These are phyloP conservation scores for Colletotrichum karsti DNA, from an alignment of 2,329 filamentous ascomycete genomes.

Conservation along the genomic window DNA sequence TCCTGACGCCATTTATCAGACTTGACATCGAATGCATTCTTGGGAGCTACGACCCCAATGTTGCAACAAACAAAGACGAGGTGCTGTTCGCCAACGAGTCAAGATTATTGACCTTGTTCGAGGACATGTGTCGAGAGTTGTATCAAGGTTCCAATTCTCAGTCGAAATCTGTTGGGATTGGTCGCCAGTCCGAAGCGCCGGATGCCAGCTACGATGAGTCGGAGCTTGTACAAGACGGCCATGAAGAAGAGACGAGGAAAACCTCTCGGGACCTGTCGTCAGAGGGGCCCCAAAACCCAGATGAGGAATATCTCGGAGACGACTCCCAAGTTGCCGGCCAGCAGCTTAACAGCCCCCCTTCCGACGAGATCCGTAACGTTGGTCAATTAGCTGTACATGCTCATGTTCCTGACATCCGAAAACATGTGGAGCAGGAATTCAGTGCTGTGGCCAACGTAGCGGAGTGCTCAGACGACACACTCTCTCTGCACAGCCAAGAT, in stretches of 20 bases:
- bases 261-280: too few relatives aligned
- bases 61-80: slow-evolving; percentile 77
- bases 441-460: not conserved
- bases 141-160: slow-evolving; percentile 38
- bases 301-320: too few relatives aligned
- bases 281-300: too few relatives aligned
- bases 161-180: too few relatives aligned
- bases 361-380: too few relatives aligned
- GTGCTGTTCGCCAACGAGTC: slow-evolving; percentile 71
- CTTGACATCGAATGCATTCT: slow-evolving; percentile 70
- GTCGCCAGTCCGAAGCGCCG: not conserved
- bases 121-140: slow-evolving; percentile 48
- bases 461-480: not conserved
- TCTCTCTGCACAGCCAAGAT: not conserved
- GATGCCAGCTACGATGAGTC: not conserved
- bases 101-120: slow-evolving; percentile 54
- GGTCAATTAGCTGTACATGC: too few relatives aligned
- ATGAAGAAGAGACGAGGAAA: not conserved
- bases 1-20: slow-evolving; percentile 67
- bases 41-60: slow-evolving; percentile 75
- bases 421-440: not conserved
- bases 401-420: too few relatives aligned
- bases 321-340: too few relatives aligned
- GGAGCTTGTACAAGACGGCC: too few relatives aligned
- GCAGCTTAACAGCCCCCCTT: too few relatives aligned